Conservation (phyloP, 1,284 basidiomycete species). For the Tilletiopsis washingtonensis region DNA sequence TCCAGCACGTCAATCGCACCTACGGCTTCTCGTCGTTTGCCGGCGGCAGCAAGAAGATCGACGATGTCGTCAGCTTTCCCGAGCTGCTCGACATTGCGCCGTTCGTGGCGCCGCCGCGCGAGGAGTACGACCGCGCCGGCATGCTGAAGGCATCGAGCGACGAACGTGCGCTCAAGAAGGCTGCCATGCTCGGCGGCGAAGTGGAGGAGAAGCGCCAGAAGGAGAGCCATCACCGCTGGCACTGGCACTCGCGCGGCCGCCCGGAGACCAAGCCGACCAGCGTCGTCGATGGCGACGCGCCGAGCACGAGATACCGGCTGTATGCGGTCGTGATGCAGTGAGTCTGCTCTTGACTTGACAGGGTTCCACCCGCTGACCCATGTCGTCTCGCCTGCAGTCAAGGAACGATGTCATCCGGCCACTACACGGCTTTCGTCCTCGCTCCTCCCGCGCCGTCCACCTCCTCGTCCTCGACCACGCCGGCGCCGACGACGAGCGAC, state of each 20-base stretch:
- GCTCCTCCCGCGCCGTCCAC: too few relatives aligned
- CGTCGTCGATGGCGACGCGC: slow-evolving; percentile 3
- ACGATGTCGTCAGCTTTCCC: slow-evolving; percentile 80
- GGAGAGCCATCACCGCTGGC: neutral
- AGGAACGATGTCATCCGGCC: slow-evolving; percentile 30
- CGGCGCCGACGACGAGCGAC: too few relatives aligned
- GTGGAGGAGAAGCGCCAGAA: neutral
- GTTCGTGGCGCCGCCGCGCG: slow-evolving; percentile 72
- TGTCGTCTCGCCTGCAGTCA: too few relatives aligned
- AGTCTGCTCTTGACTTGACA: too few relatives aligned
- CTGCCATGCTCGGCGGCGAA: slow-evolving; percentile 5
- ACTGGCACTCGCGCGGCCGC: neutral
- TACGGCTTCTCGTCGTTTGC: slow-evolving; percentile 51
- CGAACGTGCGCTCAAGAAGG: slow-evolving; percentile 13
- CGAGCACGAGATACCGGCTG: slow-evolving; percentile 36
- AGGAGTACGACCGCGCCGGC: slow-evolving; percentile 56
- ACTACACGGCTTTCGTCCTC: slow-evolving; percentile 38
- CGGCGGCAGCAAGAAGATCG: slow-evolving; percentile 61
- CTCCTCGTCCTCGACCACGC: too few relatives aligned
- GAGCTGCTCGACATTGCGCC: slow-evolving; percentile 74
- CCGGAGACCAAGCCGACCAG: neutral
- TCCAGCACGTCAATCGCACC: slow-evolving; percentile 62
- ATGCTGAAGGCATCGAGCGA: slow-evolving; percentile 46
- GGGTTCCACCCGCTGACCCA: too few relatives aligned
- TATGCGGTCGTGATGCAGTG: slow-evolving; percentile 79